Conservation (phyloP, 768 basidiomycete genomes). For the Collybia sp. region DNA sequence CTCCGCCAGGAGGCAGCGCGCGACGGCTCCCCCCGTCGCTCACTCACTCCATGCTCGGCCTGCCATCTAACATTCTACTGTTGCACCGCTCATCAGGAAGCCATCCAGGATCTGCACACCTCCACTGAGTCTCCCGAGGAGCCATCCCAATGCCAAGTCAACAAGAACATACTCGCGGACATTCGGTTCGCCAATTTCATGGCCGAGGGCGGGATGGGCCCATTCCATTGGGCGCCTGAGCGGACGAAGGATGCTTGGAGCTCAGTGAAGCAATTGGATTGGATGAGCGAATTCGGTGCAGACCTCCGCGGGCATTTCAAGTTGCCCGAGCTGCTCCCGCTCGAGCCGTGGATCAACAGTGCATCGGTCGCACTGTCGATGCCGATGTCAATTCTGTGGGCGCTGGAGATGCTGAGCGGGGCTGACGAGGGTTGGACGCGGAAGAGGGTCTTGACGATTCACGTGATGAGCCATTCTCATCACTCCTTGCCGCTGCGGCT, state of each 20-base stretch:
- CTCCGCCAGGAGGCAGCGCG: conserved; percentile 15
- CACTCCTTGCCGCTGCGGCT: neutral
- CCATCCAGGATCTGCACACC: conserved; percentile 11
- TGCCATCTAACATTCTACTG: conserved; percentile 22
- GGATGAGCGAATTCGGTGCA: conserved; percentile 19
- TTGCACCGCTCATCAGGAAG: conserved; percentile 16
- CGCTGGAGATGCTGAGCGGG: conserved; percentile 21
- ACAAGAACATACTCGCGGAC: conserved; percentile 14
- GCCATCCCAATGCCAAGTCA: conserved; percentile 20
- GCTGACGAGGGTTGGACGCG: conserved; percentile 21
- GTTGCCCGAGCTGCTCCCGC: neutral
- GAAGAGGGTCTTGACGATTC: conserved; percentile 23
- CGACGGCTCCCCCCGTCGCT: conserved; percentile 1
- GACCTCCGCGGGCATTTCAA: conserved; percentile 8
- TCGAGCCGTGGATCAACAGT: conserved; percentile 15
- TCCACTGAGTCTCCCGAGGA: conserved; percentile 12
- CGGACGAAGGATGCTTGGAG: conserved; percentile 17
- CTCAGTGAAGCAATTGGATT: conserved; percentile 17
- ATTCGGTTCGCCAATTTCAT: conserved; percentile 7
- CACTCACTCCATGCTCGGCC: conserved; percentile 13
- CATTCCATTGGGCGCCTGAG: conserved; percentile 25
- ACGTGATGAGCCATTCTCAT: conserved; percentile 11
- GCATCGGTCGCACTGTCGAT: conserved; percentile 22
- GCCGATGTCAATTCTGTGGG: conserved; percentile 27
- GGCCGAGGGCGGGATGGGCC: conserved; percentile 3